Percentiles rank a stretch among this genome's conserved stretches.
phyloP scores from a whole-genome alignment of 805 yeast genomes.

The Ogataea allantospora region DNA sequence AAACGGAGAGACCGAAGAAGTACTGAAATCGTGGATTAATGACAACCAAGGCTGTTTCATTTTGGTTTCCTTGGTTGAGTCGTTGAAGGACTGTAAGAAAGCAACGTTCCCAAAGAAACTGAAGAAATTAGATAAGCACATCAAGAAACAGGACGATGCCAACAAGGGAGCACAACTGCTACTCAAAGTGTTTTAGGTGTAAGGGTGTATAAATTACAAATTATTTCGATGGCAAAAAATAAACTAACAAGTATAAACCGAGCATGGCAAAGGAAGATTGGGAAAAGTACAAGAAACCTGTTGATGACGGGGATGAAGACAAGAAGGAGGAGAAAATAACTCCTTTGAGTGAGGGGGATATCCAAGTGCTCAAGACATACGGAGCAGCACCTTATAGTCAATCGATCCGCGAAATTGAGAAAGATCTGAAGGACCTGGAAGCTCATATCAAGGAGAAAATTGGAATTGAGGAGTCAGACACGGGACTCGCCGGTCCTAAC shows the following conservation, averaged over 20 bases:
- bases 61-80: constrained; percentile 75
- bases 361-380: constrained; percentile 93
- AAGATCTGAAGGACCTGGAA: constrained; percentile 83
- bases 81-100: constrained; percentile 44
- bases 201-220: constrained; percentile 7
- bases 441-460: constrained; percentile 88
- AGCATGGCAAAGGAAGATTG: constrained; percentile 94
- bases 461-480: constrained; percentile 92
- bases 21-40: constrained; percentile 60
- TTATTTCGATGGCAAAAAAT: constrained; percentile 21
- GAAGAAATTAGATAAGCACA: constrained; percentile 46
- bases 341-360: constrained; percentile 94
- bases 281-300: constrained; percentile 95
- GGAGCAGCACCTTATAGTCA: constrained; percentile 96
- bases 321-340: constrained; percentile 68
- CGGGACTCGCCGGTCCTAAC: constrained; percentile 96
- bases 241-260: constrained; percentile 3
- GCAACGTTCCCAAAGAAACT: constrained; percentile 52
- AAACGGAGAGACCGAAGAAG: constrained; percentile 51
- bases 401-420: constrained; percentile 76
- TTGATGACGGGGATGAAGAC: constrained; percentile 54
- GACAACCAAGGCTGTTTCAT: constrained; percentile 74
- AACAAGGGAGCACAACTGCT: constrained; percentile 68
- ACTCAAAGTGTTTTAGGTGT: constrained; percentile 33
- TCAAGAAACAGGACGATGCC: constrained; percentile 37